phyloP scores from a whole-genome alignment of 176 grass and related monocot genomes.

The Juncus effusus region DNA sequence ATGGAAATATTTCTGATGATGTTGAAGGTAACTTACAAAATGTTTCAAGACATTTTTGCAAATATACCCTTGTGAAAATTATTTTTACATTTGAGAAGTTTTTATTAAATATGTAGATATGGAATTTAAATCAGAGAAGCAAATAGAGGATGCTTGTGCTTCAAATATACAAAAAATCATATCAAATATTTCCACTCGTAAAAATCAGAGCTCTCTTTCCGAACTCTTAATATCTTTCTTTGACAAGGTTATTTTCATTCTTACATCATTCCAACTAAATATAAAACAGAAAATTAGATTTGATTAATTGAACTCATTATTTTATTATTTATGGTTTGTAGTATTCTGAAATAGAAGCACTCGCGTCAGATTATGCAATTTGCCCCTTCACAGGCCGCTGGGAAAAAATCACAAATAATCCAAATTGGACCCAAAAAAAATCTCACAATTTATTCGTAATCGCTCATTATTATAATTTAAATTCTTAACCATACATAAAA shows the following conservation, averaged over 20 bases:
- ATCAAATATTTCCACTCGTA: conserved; percentile 31
- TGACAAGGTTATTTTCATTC: conserved; percentile 46
- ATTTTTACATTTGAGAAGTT: neutral
- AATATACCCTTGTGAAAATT: neutral
- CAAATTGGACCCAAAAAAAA: conserved; percentile 31
- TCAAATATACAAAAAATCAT: conserved; percentile 58
- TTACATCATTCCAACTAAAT: neutral
- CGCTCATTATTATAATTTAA: conserved; percentile 18
- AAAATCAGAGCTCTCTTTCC: conserved; percentile 64
- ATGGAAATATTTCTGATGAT: conserved; percentile 62
- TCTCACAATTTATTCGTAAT: conserved; percentile 63
- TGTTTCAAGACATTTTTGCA: neutral
- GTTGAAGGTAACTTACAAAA: conserved; percentile 38
- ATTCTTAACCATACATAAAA: conserved; percentile 8
- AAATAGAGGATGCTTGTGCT: conserved; percentile 54
- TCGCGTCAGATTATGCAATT: conserved; percentile 48
- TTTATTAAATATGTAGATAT: conserved; percentile 36
- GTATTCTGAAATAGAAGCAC: conserved; percentile 41
- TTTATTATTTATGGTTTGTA: conserved; percentile 34
- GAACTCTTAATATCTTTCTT: conserved; percentile 68
- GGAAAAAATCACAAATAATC: conserved; percentile 31
- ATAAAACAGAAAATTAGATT: neutral
- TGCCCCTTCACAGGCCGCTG: conserved; percentile 59
- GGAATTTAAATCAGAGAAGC: conserved; percentile 30
- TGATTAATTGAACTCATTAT: conserved; percentile 17